A percentile compares a stretch with the other conserved stretches of the same genome.
Evolutionary conservation across 345 rosid species (phyloP).

Genomic region (Rhodomyrtus tomentosa): DNA sequence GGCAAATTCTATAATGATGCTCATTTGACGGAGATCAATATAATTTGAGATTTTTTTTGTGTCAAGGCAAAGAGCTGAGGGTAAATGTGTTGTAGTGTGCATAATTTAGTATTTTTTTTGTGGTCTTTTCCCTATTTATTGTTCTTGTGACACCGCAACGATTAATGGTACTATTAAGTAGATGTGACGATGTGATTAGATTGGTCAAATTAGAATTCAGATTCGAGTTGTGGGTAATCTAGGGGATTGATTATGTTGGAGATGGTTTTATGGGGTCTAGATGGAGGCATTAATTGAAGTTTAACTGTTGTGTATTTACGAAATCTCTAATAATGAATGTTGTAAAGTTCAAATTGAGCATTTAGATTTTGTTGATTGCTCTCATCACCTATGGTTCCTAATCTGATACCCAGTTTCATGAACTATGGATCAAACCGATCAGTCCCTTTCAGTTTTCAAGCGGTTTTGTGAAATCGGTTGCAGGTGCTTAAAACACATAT

Average conservation of each 20-base stretch:
- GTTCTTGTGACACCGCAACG: neutral
- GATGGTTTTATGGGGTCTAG: neutral
- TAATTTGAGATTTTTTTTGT: no score
- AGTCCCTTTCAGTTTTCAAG: rapidly evolving
- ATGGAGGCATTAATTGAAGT: neutral
- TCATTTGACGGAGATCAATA: no score
- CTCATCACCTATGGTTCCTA: neutral
- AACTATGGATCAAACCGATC: no score
- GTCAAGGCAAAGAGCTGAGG: no score
- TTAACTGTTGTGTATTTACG: rapidly evolving
- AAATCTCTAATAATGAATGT: neutral
- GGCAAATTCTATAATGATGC: no score
- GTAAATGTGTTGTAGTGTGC: no score
- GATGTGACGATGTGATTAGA: neutral
- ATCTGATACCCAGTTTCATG: no score
- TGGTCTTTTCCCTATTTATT: no score
- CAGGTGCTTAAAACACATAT: no score
- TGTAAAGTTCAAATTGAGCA: neutral
- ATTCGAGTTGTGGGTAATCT: neutral
- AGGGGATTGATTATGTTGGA: neutral
- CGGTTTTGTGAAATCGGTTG: no score
- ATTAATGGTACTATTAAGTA: neutral
- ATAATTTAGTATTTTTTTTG: no score
- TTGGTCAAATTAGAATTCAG: rapidly evolving
- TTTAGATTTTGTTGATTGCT: neutral